phyloP scores from a whole-genome alignment of 177 flowering plant genomes.

The Tripterygium wilfordii region DNA sequence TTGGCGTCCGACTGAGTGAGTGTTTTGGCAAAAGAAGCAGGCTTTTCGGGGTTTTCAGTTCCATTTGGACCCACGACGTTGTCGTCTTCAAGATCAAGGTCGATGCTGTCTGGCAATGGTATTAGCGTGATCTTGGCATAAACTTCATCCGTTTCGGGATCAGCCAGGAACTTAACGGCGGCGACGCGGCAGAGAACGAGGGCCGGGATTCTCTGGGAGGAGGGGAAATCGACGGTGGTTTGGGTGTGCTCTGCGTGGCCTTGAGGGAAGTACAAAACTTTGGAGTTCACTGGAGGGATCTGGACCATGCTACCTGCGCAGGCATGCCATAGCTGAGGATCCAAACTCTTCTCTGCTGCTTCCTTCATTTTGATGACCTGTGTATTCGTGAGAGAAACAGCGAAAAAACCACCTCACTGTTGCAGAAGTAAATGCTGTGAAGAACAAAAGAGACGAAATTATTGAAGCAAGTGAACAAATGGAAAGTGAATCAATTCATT shows the following conservation, averaged over 20 bases:
- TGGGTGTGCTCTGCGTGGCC: constrained; percentile 89
- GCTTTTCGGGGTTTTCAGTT: constrained; percentile 45
- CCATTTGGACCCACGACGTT: constrained; percentile 18
- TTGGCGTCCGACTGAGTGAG: constrained; percentile 98
- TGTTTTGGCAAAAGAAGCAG: constrained; percentile 84
- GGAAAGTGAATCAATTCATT: too few relatives aligned
- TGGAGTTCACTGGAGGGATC: constrained; percentile 70
- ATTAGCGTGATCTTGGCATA: constrained; percentile 59
- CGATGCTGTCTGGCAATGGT: constrained; percentile 40
- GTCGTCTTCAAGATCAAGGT: constrained; percentile 27
- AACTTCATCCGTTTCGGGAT: constrained; percentile 88
- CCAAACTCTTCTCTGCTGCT: constrained; percentile 56
- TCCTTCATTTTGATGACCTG: constrained; percentile 38
- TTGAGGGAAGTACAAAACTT: constrained; percentile 86
- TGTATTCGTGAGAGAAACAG: too few relatives aligned
- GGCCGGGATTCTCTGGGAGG: constrained; percentile 41
- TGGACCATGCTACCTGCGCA: constrained; percentile 99
- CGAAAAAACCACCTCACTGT: too few relatives aligned
- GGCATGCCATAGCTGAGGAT: constrained; percentile 97
- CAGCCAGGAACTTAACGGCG: constrained; percentile 69
- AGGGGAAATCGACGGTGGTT: constrained; percentile 49
- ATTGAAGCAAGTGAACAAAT: too few relatives aligned
- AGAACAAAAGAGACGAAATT: too few relatives aligned
- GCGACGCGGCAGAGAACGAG: constrained; percentile 60
- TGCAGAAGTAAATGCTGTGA: too few relatives aligned